A percentile compares a stretch with the other conserved stretches of the same genome.
Conservation (phyloP, 1,139 yeast species). For the Taphrina flavorubra region DNA sequence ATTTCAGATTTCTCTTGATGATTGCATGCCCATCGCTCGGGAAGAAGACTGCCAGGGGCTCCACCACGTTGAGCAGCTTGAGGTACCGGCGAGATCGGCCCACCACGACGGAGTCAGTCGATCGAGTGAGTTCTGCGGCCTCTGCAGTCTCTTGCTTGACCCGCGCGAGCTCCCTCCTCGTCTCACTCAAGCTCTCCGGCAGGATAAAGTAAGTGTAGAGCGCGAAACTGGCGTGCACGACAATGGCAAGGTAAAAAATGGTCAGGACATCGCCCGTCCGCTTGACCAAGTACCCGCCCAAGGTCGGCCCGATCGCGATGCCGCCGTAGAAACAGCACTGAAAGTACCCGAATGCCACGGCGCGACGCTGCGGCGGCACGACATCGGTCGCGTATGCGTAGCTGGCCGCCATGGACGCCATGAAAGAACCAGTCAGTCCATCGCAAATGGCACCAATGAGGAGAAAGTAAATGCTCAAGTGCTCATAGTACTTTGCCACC, state of each 20-base stretch:
- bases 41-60: conserved; percentile 28
- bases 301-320: conserved; percentile 66
- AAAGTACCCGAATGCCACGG: conserved; percentile 62
- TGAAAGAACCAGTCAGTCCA: conserved; percentile 63
- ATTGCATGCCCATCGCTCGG: conserved; percentile 22
- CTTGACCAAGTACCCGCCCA: conserved; percentile 57
- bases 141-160: conserved; percentile 23
- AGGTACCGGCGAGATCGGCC: background rate
- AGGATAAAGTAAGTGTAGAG: conserved; percentile 55
- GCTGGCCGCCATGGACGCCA: conserved; percentile 60
- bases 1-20: conserved; percentile 24
- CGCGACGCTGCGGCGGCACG: conserved; percentile 62
- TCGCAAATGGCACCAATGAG: conserved; percentile 55
- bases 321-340: conserved; percentile 66
- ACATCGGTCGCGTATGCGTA: conserved; percentile 71
- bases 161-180: conserved; percentile 27
- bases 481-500: conserved; percentile 42
- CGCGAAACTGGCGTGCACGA: conserved; percentile 49
- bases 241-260: conserved; percentile 49
- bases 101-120: background rate
- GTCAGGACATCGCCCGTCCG: conserved; percentile 48
- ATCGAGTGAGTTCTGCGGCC: background rate
- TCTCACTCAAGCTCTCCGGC: conserved; percentile 60
- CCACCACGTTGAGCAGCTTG: conserved; percentile 15
- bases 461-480: conserved; percentile 51